phyloP scores from a whole-genome alignment of 257 asterid genomes.

The Penstemon davidsonii region DNA sequence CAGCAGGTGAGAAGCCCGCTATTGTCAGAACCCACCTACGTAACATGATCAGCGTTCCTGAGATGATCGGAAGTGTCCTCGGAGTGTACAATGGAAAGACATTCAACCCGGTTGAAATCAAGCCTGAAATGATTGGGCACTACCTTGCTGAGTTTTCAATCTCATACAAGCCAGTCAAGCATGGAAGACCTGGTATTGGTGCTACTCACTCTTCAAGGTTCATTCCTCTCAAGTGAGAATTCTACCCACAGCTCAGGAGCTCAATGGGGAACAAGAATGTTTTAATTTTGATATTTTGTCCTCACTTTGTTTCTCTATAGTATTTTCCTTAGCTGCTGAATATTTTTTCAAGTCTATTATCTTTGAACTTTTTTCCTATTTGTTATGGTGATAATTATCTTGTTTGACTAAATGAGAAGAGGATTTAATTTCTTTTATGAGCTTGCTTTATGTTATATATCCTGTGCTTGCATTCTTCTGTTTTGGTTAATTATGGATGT shows the following conservation, averaged over 20 bases:
- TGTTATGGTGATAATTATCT: neutral
- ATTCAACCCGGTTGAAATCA: slow-evolving; percentile 78
- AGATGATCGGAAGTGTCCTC: slow-evolving; percentile 84
- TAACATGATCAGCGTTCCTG: slow-evolving; percentile 84
- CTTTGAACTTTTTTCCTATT: neutral
- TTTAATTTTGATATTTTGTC: slow-evolving; percentile 22
- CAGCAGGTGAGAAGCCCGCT: slow-evolving; percentile 79
- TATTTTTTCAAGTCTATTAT: neutral
- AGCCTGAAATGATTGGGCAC: slow-evolving; percentile 86
- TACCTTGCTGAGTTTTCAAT: slow-evolving; percentile 85
- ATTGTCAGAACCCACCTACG: slow-evolving; percentile 75
- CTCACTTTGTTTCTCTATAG: neutral
- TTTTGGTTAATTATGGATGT: too few relatives aligned
- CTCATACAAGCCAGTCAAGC: slow-evolving; percentile 86
- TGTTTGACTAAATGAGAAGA: neutral
- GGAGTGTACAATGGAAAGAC: slow-evolving; percentile 86
- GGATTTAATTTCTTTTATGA: neutral
- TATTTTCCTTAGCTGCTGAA: neutral
- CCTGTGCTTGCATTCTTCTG: too few relatives aligned
- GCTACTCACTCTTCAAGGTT: slow-evolving; percentile 95
- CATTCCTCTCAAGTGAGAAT: slow-evolving; percentile 73
- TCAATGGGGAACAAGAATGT: slow-evolving; percentile 4
- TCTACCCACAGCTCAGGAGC: slow-evolving; percentile 9
- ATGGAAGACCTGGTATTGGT: slow-evolving; percentile 93
- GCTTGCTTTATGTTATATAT: too few relatives aligned